A percentile compares a stretch with the other conserved stretches of the same genome.
phyloP scores from a whole-genome alignment of 1,284 basidiomycete species.

The Neonothopanus nambi region DNA sequence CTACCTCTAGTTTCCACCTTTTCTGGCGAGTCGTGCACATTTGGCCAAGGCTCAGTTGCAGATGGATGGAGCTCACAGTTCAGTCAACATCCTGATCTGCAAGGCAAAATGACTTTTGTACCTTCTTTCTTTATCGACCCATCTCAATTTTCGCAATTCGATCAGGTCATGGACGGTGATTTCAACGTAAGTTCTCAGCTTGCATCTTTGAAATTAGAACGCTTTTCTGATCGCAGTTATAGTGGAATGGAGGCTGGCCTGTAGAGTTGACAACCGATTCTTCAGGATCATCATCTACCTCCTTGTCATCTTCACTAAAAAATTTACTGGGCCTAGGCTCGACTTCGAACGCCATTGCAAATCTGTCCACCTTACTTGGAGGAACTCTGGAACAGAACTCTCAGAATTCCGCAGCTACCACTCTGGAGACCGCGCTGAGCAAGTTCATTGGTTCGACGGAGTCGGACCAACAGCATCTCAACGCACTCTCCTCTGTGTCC shows the following conservation, averaged over 20 bases:
- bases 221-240: neutral
- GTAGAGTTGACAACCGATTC: conserved; percentile 45
- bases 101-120: conserved; percentile 58
- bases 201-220: neutral
- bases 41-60: conserved; percentile 54
- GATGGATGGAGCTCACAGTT: conserved; percentile 65
- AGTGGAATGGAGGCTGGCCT: conserved; percentile 34
- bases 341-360: conserved; percentile 5
- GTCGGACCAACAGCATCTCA: conserved; percentile 48
- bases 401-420: neutral
- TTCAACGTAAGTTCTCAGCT: conserved; percentile 55
- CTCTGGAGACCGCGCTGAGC: conserved; percentile 30
- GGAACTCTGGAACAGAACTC: neutral
- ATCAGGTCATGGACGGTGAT: conserved; percentile 55
- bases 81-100: conserved; percentile 46
- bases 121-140: conserved; percentile 69
- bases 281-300: conserved; percentile 17
- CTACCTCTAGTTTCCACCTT: conserved; percentile 70
- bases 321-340: conserved; percentile 8
- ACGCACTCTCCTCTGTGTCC: conserved; percentile 30
- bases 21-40: conserved; percentile 73
- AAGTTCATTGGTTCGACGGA: conserved; percentile 46
- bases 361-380: neutral
- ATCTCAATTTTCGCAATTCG: conserved; percentile 46
- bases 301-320: conserved; percentile 15